A percentile compares a stretch with the other conserved stretches of the same genome.
Conservation (phyloP, 2,329 filamentous ascomycete genomes). For the Aureobasidium sp. region DNA sequence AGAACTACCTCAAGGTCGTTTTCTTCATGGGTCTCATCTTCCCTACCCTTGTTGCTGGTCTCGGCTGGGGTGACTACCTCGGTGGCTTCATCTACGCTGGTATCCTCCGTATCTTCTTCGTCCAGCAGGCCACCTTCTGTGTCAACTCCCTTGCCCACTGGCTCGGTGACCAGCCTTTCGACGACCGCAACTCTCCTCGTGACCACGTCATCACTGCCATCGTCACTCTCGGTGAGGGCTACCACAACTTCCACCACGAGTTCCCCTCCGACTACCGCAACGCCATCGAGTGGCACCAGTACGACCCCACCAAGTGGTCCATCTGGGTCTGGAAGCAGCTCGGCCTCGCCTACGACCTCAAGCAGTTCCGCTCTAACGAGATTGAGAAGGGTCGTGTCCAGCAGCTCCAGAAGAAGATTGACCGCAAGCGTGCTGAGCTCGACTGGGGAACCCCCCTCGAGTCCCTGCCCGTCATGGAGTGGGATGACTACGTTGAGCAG, state of each 20-base stretch:
- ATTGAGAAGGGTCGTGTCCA: conserved; percentile 87
- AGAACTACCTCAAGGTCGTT: conserved; percentile 74
- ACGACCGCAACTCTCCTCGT: conserved; percentile 84
- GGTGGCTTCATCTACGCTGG: conserved; percentile 80
- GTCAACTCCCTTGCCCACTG: conserved; percentile 87
- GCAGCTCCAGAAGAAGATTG: conserved; percentile 86
- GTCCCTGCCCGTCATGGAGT: conserved; percentile 75
- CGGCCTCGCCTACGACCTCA: conserved; percentile 76
- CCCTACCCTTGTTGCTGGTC: conserved; percentile 65
- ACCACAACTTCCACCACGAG: conserved; percentile 95
- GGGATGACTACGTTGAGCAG: conserved; percentile 76
- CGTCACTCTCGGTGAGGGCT: conserved; percentile 78
- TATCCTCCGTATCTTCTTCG: conserved; percentile 79
- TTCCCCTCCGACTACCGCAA: conserved; percentile 92
- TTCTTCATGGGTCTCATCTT: conserved; percentile 68
- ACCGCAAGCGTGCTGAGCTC: conserved; percentile 71
- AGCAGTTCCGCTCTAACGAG: conserved; percentile 85
- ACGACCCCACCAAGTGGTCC: conserved; percentile 84
- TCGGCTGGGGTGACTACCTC: conserved; percentile 71
- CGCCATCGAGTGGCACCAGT: conserved; percentile 84
- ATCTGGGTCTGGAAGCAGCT: conserved; percentile 80
- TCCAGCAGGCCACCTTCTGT: conserved; percentile 85
- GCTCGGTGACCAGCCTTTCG: conserved; percentile 86
- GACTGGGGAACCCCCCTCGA: conserved; percentile 84
- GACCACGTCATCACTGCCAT: conserved; percentile 81